A percentile compares a stretch with the other conserved stretches of the same genome.
These are phyloP conservation scores for Starmerella floris DNA, from an alignment of 805 yeast species.

Conservation along the genomic window DNA sequence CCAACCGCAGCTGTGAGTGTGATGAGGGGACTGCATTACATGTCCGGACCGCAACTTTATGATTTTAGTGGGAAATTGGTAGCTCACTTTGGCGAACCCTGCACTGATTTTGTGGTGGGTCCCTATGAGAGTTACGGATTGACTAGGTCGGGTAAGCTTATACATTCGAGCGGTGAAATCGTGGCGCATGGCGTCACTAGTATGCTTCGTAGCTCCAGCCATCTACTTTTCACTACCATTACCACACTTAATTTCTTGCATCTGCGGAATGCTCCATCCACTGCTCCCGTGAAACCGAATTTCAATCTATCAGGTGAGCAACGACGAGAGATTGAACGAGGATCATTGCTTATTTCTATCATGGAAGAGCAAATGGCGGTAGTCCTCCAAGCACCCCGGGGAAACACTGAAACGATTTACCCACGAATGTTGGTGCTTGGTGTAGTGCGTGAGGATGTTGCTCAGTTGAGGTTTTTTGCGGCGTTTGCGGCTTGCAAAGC, in stretches of 20 bases:
- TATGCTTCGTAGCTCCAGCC: conserved; percentile 48
- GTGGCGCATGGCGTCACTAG: conserved; percentile 66
- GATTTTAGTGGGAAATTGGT: not conserved
- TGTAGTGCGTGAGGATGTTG: conserved; percentile 62
- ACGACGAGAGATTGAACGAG: conserved; percentile 78
- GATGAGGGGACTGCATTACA: conserved; percentile 3
- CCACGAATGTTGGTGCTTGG: conserved; percentile 86
- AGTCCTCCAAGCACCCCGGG: conserved; percentile 86
- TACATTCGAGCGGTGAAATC: conserved; percentile 25
- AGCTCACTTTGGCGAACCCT: conserved; percentile 50
- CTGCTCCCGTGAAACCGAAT: too few relatives aligned
- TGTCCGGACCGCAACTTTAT: conserved; percentile 6
- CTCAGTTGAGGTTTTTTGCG: conserved; percentile 41
- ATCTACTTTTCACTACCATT: conserved; percentile 70
- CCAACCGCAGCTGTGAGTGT: conserved; percentile 7
- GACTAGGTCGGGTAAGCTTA: conserved; percentile 56
- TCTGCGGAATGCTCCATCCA: conserved; percentile 29
- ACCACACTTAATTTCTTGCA: conserved; percentile 73
- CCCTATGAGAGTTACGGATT: conserved; percentile 47
- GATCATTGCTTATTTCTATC: conserved; percentile 67
- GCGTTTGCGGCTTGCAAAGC: conserved; percentile 79
- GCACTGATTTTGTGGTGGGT: conserved; percentile 32
- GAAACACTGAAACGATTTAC: conserved; percentile 83
- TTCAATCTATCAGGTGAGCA: conserved; percentile 52
- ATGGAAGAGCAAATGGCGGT: conserved; percentile 76